phyloP scores from a whole-genome alignment of 2,329 filamentous ascomycete genomes.

The Cercospora sojina region DNA sequence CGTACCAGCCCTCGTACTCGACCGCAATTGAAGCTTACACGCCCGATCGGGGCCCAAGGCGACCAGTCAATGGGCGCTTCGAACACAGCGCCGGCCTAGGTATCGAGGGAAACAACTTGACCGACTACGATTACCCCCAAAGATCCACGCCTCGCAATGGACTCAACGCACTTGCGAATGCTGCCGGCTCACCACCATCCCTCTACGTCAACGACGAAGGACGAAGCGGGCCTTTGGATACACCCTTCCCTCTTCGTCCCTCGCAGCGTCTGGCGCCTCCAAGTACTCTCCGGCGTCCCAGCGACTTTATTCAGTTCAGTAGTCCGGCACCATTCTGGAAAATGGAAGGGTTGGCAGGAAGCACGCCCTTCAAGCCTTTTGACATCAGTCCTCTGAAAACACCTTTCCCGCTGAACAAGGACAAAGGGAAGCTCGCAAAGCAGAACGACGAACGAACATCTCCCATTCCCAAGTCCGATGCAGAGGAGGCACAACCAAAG shows the following conservation, averaged over 20 bases:
- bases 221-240: slow-evolving; percentile 38
- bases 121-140: slow-evolving; percentile 33
- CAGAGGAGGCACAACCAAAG: slow-evolving; percentile 19
- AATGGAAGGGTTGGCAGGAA: slow-evolving; percentile 74
- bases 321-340: slow-evolving; percentile 88
- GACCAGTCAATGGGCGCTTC: slow-evolving; percentile 29
- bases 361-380: slow-evolving; percentile 57
- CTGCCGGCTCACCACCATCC: slow-evolving; percentile 40
- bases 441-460: slow-evolving; percentile 28
- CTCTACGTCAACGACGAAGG: slow-evolving; percentile 41
- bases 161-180: slow-evolving; percentile 39
- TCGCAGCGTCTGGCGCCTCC: slow-evolving; percentile 71
- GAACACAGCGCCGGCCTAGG: slow-evolving; percentile 32
- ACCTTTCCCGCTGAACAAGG: slow-evolving; percentile 37
- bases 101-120: slow-evolving; percentile 33
- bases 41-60: slow-evolving; percentile 53
- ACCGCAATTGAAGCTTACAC: slow-evolving; percentile 54
- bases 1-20: slow-evolving; percentile 44
- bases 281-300: slow-evolving; percentile 76
- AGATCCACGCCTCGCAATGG: slow-evolving; percentile 39
- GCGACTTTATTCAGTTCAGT: slow-evolving; percentile 81
- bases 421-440: slow-evolving; percentile 27
- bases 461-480: slow-evolving; percentile 21
- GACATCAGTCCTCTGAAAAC: slow-evolving; percentile 43
- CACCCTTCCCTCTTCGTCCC: slow-evolving; percentile 40